Conservation (phyloP, 2,329 filamentous ascomycete genomes). For the Xylogone sp. region DNA sequence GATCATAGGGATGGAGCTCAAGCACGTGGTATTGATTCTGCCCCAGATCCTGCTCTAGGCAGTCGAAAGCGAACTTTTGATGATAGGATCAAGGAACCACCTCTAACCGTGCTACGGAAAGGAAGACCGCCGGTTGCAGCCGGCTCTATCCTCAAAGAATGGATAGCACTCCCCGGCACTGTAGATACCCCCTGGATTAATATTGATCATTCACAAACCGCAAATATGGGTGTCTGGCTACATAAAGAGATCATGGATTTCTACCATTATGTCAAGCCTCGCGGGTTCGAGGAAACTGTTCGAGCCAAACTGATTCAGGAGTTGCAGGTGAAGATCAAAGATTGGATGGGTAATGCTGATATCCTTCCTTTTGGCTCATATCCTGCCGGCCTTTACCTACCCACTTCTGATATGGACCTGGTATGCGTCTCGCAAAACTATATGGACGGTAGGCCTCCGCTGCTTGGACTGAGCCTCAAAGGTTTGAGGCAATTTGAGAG, state of each 20-base stretch:
- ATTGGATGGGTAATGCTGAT: constrained; percentile 40
- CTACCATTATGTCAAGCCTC: constrained; percentile 77
- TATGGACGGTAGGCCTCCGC: constrained; percentile 46
- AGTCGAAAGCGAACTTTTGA: constrained; percentile 72
- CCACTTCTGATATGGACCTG: constrained; percentile 88
- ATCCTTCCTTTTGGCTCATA: constrained; percentile 88
- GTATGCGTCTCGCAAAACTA: constrained; percentile 68
- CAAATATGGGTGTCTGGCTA: constrained; percentile 58
- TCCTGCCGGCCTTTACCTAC: constrained; percentile 72
- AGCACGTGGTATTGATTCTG: constrained; percentile 21
- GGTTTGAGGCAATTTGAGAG: constrained; percentile 57
- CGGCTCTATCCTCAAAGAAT: constrained; percentile 36
- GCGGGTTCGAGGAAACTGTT: constrained; percentile 70
- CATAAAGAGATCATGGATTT: constrained; percentile 91
- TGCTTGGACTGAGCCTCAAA: constrained; percentile 30
- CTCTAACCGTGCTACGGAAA: constrained; percentile 19
- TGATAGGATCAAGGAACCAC: constrained; percentile 50
- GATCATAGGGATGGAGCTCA: background rate
- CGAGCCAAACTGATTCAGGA: constrained; percentile 70
- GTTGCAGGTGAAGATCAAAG: constrained; percentile 57
- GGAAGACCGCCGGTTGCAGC: constrained; percentile 13
- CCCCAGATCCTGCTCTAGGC: constrained; percentile 45
- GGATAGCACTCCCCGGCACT: constrained; percentile 31
- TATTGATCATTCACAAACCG: constrained; percentile 49
- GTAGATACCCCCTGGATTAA: constrained; percentile 60